phyloP scores from a whole-genome alignment of 2,329 filamentous ascomycete species.

The Ophiognomonia clavigignenti-juglandacearum region DNA sequence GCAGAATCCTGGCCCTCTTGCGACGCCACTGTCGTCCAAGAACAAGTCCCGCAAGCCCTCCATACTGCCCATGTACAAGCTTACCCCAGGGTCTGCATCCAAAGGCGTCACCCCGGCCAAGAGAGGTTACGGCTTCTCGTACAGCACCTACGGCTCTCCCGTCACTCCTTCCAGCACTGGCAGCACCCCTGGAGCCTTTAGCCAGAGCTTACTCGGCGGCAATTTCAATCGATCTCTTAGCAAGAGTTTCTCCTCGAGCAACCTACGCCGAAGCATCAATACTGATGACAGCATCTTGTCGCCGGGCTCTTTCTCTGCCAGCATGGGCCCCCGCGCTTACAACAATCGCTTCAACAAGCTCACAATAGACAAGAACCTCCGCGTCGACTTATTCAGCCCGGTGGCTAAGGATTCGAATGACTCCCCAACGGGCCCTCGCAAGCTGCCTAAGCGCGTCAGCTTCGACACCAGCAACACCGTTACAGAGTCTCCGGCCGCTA shows the following conservation, averaged over 20 bases:
- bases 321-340: conserved; percentile 57
- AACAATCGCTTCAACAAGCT: conserved; percentile 77
- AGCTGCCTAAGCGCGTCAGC: conserved; percentile 81
- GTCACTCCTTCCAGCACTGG: conserved; percentile 61
- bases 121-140: conserved; percentile 85
- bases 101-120: conserved; percentile 81
- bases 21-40: conserved; percentile 77
- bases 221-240: conserved; percentile 67
- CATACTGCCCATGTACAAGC: conserved; percentile 80
- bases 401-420: conserved; percentile 45
- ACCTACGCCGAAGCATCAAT: conserved; percentile 74
- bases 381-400: conserved; percentile 64
- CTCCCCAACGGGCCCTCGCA: conserved; percentile 39
- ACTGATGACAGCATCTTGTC: conserved; percentile 81
- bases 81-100: conserved; percentile 74
- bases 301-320: conserved; percentile 77
- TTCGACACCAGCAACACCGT: conserved; percentile 68
- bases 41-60: conserved; percentile 72
- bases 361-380: conserved; percentile 83
- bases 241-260: conserved; percentile 88
- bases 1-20: conserved; percentile 79
- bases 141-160: conserved; percentile 86
- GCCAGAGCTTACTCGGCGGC: conserved; percentile 61
- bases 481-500: conserved; percentile 33
- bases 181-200: conserved; percentile 64